Conservation (phyloP, 2,329 filamentous ascomycete genomes). For the Nigrospora osmanthi region DNA sequence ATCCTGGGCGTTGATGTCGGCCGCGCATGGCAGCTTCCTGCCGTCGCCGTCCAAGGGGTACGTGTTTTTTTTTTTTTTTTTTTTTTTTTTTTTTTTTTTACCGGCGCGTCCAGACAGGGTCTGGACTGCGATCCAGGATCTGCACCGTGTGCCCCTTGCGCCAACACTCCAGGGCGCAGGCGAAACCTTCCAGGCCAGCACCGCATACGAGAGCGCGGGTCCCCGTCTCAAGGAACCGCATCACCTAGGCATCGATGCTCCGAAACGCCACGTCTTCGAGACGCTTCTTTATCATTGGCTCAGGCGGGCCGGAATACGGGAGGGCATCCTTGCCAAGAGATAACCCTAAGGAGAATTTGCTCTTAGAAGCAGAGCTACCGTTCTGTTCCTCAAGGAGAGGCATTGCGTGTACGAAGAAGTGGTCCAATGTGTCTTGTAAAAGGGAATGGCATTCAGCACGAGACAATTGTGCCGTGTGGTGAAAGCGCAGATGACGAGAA, state of each 20-base stretch:
- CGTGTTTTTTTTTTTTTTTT: too few relatives aligned
- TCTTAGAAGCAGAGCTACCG: neutral
- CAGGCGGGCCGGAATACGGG: neutral
- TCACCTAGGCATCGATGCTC: neutral
- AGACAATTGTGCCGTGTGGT: too few relatives aligned
- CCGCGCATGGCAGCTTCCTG: neutral
- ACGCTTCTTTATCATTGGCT: neutral
- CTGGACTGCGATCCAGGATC: constrained; percentile 3
- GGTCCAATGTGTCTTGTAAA: too few relatives aligned
- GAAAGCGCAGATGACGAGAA: too few relatives aligned
- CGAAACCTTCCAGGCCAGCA: constrained; percentile 6
- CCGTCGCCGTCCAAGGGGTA: neutral
- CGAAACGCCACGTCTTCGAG: neutral
- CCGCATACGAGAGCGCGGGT: constrained; percentile 7
- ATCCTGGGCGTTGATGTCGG: constrained; percentile 5
- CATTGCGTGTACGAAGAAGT: neutral
- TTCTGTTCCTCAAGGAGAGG: neutral
- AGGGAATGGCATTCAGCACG: too few relatives aligned
- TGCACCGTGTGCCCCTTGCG: constrained; percentile 9
- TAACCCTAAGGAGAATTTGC: neutral
- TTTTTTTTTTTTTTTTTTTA: too few relatives aligned
- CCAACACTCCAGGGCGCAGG: constrained; percentile 9
- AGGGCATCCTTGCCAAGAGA: neutral
- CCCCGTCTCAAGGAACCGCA: neutral
- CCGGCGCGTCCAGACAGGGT: neutral